Conservation (phyloP, 306 rosid genomes). For the Pterocarpus santalinus region DNA sequence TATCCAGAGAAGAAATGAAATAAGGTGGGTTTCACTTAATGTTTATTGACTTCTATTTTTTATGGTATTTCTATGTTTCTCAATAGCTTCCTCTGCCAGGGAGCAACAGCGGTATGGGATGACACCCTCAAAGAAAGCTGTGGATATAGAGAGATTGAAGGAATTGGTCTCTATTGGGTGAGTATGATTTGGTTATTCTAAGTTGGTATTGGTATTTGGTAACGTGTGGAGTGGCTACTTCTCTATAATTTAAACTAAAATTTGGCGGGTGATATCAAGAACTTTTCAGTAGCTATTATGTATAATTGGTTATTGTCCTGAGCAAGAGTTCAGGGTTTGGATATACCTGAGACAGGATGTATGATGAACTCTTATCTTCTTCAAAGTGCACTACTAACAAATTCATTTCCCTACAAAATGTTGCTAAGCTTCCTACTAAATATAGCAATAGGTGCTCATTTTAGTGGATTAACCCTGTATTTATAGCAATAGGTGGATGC, state of each 20-base stretch:
- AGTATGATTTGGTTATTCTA: constrained; percentile 36
- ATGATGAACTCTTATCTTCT: not conserved
- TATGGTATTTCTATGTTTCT: constrained; percentile 35
- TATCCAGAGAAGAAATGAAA: constrained; percentile 61
- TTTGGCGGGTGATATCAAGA: constrained; percentile 1
- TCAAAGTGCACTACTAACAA: no score
- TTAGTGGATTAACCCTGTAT: no score
- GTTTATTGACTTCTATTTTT: constrained; percentile 29
- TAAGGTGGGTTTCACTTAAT: constrained; percentile 58
- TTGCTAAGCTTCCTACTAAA: no score
- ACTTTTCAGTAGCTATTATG: not conserved
- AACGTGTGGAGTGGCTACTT: not conserved
- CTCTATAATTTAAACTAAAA: constrained; percentile 8
- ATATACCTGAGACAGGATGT: not conserved
- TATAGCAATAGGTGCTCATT: no score
- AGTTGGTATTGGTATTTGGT: constrained; percentile 11
- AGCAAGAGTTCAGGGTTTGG: not conserved
- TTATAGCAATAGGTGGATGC: not conserved
- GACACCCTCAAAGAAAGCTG: constrained; percentile 82
- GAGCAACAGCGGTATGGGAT: constrained; percentile 83
- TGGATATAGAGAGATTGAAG: constrained; percentile 74
- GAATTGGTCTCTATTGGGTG: constrained; percentile 85
- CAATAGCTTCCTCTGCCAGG: constrained; percentile 56
- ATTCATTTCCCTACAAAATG: no score
- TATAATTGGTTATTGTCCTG: not conserved